These are phyloP conservation scores for Myriangium duriaei DNA, from an alignment of 2,329 filamentous ascomycete species.

Conservation along the genomic window DNA sequence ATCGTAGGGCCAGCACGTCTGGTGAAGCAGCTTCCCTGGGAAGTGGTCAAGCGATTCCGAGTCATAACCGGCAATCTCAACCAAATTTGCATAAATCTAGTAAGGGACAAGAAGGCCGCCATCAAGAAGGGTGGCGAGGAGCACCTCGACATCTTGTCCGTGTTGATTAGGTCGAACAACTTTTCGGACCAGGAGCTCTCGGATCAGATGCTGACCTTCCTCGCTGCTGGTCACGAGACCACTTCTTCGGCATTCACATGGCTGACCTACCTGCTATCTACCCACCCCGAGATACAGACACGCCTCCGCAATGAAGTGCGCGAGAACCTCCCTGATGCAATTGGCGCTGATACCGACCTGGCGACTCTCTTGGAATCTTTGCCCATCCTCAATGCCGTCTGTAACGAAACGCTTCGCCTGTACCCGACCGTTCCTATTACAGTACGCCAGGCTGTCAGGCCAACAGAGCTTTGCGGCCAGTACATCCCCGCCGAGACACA, in stretches of 20 bases:
- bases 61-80: slow-evolving; percentile 44
- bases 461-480: slow-evolving; percentile 17
- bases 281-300: slow-evolving; percentile 51
- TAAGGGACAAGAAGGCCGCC: slow-evolving; percentile 22
- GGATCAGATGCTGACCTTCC: slow-evolving; percentile 44
- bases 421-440: slow-evolving; percentile 14
- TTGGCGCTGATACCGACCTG: slow-evolving; percentile 28
- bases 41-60: slow-evolving; percentile 50
- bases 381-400: slow-evolving; percentile 35
- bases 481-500: slow-evolving; percentile 28
- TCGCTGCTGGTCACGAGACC: slow-evolving; percentile 57
- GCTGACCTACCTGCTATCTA: slow-evolving; percentile 56
- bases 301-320: slow-evolving; percentile 58
- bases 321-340: slow-evolving; percentile 17
- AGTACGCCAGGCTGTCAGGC: slow-evolving; percentile 10
- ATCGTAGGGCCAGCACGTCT: slow-evolving; percentile 53
- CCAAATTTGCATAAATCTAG: slow-evolving; percentile 32
- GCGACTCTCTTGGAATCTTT: slow-evolving; percentile 29
- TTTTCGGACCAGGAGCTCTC: slow-evolving; percentile 41
- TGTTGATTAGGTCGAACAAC: slow-evolving; percentile 39
- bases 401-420: slow-evolving; percentile 23
- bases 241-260: slow-evolving; percentile 68
- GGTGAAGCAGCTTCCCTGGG: slow-evolving; percentile 45
- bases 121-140: slow-evolving; percentile 24
- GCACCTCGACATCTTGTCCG: slow-evolving; percentile 33